These are phyloP conservation scores for Nicotiana obtusifolia DNA, from an alignment of 257 asterid genomes.

Conservation along the genomic window DNA sequence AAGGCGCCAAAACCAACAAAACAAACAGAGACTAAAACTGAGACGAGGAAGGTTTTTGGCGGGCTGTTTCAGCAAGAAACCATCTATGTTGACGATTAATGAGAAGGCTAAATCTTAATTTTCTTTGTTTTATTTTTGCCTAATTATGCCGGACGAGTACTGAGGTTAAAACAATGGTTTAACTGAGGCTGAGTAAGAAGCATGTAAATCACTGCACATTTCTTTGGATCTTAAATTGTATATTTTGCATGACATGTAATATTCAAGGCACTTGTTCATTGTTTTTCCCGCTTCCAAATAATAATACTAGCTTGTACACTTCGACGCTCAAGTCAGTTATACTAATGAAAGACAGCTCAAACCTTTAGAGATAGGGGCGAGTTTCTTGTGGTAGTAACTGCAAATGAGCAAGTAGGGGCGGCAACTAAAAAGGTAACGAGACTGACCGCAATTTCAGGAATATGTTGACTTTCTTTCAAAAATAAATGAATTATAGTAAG, in stretches of 20 bases:
- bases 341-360: background rate
- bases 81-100: constrained; percentile 76
- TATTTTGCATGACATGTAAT: background rate
- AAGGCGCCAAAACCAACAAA: constrained; percentile 38
- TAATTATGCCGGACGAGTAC: background rate
- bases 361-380: too few species aligned
- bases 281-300: background rate
- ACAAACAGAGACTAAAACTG: constrained; percentile 40
- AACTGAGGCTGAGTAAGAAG: constrained; percentile 10
- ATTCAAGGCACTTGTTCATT: constrained; percentile 3
- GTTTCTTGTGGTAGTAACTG: too few species aligned
- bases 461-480: too few species aligned
- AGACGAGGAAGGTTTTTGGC: constrained; percentile 76
- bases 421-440: too few species aligned
- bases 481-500: too few species aligned
- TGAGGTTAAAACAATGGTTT: background rate
- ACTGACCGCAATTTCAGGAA: too few species aligned
- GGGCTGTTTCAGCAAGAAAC: constrained; percentile 92
- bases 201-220: constrained; percentile 11
- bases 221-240: constrained; percentile 4
- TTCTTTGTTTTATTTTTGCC: constrained; percentile 5
- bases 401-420: too few species aligned
- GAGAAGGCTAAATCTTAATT: background rate
- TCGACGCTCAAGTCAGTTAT: background rate
- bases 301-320: background rate